These are phyloP conservation scores for Nidularia pulvinata DNA, from an alignment of 768 basidiomycete species.

Conservation along the genomic window DNA sequence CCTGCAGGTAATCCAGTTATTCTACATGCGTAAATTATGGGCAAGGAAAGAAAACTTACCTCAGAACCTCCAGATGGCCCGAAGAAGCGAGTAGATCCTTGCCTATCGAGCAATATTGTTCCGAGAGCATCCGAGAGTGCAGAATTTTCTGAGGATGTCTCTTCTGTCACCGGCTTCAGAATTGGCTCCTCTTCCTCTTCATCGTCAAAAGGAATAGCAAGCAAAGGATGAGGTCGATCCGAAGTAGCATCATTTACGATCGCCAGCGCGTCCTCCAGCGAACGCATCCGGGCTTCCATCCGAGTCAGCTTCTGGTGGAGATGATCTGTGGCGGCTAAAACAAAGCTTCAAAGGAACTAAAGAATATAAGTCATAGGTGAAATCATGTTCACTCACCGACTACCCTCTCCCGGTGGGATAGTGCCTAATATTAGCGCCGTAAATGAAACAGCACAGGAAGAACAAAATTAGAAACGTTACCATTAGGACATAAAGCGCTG, in stretches of 20 bases:
- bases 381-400: slow-evolving; percentile 30
- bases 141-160: slow-evolving; percentile 13
- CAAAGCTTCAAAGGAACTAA: slow-evolving; percentile 32
- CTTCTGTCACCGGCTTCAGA: slow-evolving; percentile 22
- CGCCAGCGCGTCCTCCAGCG: slow-evolving; percentile 53
- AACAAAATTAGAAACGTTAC: slow-evolving; percentile 19
- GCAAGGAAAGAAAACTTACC: slow-evolving; percentile 20
- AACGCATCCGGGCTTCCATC: slow-evolving; percentile 50
- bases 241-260: slow-evolving; percentile 40
- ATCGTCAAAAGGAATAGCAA: slow-evolving; percentile 19
- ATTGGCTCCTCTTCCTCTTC: slow-evolving; percentile 27
- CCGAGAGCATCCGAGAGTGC: slow-evolving; percentile 33
- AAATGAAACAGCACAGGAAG: not conserved
- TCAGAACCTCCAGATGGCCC: slow-evolving; percentile 49
- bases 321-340: slow-evolving; percentile 51
- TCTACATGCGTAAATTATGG: not conserved
- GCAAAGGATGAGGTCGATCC: slow-evolving; percentile 39
- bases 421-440: slow-evolving; percentile 27
- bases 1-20: slow-evolving; percentile 19
- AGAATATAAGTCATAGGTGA: not conserved
- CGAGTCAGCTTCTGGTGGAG: slow-evolving; percentile 42
- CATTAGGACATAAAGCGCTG: slow-evolving; percentile 49
- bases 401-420: slow-evolving; percentile 55
- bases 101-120: slow-evolving; percentile 41
- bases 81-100: slow-evolving; percentile 39